These are phyloP conservation scores for Fusarium odoratissimum DNA, from an alignment of 2,329 filamentous ascomycete species.

Conservation along the genomic window DNA sequence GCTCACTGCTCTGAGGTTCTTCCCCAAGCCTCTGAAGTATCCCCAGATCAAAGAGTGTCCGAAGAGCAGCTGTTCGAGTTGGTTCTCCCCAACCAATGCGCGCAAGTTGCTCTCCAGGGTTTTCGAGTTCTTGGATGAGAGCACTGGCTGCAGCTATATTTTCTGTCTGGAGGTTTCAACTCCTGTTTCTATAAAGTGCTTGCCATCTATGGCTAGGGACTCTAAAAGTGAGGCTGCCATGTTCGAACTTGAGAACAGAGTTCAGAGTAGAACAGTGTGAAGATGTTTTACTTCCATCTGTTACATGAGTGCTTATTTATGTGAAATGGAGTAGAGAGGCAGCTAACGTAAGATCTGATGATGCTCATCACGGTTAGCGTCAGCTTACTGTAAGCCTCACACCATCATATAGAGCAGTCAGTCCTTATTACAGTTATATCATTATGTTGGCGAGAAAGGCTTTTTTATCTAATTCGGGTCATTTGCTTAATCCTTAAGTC, in stretches of 20 bases:
- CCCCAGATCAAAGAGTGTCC: slow-evolving; percentile 30
- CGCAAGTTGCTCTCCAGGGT: slow-evolving; percentile 24
- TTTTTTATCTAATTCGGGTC: background rate
- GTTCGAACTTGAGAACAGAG: background rate
- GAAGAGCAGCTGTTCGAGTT: slow-evolving; percentile 25
- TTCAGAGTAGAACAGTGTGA: background rate
- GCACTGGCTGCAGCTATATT: slow-evolving; percentile 13
- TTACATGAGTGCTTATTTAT: background rate
- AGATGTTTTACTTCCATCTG: too few relatives aligned
- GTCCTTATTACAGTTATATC: background rate
- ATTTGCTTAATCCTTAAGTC: background rate
- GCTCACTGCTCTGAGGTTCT: slow-evolving; percentile 9
- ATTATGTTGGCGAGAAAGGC: background rate
- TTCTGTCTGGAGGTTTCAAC: slow-evolving; percentile 15
- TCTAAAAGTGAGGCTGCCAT: slow-evolving; percentile 18
- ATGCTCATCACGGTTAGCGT: background rate
- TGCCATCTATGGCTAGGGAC: slow-evolving; percentile 13
- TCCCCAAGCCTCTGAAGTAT: slow-evolving; percentile 25
- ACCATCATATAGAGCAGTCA: background rate
- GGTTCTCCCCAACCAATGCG: slow-evolving; percentile 34
- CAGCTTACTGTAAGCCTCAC: background rate
- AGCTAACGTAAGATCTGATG: background rate
- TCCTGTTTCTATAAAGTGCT: slow-evolving; percentile 1
- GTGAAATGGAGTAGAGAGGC: background rate
- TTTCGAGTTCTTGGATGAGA: slow-evolving; percentile 26